Evolutionary conservation across 1,284 basidiomycete genomes (phyloP).

Genomic region (Testicularia cyperi): DNA sequence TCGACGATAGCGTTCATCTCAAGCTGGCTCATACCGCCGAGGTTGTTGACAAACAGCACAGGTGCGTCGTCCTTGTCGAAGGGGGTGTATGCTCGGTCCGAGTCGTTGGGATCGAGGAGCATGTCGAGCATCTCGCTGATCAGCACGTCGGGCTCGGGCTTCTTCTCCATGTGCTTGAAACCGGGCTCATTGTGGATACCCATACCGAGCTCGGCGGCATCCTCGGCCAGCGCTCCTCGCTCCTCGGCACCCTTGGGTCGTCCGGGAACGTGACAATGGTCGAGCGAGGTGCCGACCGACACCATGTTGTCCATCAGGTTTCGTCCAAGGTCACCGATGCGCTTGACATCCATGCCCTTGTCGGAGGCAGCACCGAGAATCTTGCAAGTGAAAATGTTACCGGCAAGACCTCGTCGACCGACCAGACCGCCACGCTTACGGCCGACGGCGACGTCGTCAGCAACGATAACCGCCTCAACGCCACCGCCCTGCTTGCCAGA

Average conservation of each 20-base stretch:
- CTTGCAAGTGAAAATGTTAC: slow-evolving; percentile 61
- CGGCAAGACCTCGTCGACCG: slow-evolving; percentile 63
- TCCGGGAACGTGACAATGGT: slow-evolving; percentile 68
- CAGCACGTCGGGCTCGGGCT: slow-evolving; percentile 46
- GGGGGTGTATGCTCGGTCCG: slow-evolving; percentile 58
- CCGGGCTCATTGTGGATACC: slow-evolving; percentile 69
- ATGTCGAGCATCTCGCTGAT: slow-evolving; percentile 52
- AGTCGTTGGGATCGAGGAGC: slow-evolving; percentile 62
- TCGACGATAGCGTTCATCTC: slow-evolving; percentile 66
- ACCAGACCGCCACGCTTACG: slow-evolving; percentile 62
- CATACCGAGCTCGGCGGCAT: slow-evolving; percentile 65
- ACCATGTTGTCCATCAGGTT: slow-evolving; percentile 66
- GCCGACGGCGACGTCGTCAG: slow-evolving; percentile 64
- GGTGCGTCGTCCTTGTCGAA: slow-evolving; percentile 63
- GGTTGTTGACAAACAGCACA: slow-evolving; percentile 65
- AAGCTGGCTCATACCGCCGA: slow-evolving; percentile 66
- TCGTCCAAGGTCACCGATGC: slow-evolving; percentile 63
- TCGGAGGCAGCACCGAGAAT: slow-evolving; percentile 55
- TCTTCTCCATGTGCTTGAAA: slow-evolving; percentile 60
- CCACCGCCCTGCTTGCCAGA: slow-evolving; percentile 59
- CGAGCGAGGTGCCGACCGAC: slow-evolving; percentile 66
- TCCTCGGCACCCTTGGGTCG: slow-evolving; percentile 56
- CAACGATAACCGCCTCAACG: slow-evolving; percentile 63
- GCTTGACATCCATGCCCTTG: slow-evolving; percentile 46
- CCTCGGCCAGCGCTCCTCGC: slow-evolving; percentile 54